Base-by-base conservation (phyloP, 352 stramenopile genomes). In the Globisporangium recalcitrans region DNA sequence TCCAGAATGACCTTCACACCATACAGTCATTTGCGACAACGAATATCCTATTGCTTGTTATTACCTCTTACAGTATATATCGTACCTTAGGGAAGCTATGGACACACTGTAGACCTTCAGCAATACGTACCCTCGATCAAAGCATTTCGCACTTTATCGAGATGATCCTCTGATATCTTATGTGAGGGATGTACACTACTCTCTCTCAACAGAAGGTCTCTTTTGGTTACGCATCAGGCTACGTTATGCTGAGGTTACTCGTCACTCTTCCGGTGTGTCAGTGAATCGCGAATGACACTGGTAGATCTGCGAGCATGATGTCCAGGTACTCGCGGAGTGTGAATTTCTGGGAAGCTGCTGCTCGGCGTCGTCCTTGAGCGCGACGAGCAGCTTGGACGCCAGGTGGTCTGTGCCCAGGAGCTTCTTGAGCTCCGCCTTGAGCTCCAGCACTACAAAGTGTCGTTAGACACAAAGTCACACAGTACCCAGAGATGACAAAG, bases 271-370 rank as follows among this genome's bases (percentile, higher is more conserved):
- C n/a, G n/a, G n/a, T n/a, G n/a, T 32, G 29, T 32, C 38, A 56
- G 27, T 31, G 6, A 3, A 62, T 19, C n/a, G 42, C n/a, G 40
- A 85, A 84, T 42, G 49, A 71, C 0, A 65, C 14, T 0, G 79
- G 79, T 14, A 86, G 57, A 40, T 86, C 70, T 3, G 52, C 58
- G 19, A 82, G 67, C 52, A 76, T 78, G 22, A 72, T 66, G 21
- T 80, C 69, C 7, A 89, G 55, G 68, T 79, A 87, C 36, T 80
- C 73, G 52, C 65, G 74, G 47, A 87, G 64, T 36, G 75, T 68
- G 58, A 87, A 68, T 46, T 78, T 78, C 57, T 73, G 74, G 31
- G 42, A 16, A 79, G 63, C 61, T 82, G 72, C 62, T 82, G 69
- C 47, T 85, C 77, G 3, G 52, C 70, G 19, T 75, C 64, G 1